These are phyloP conservation scores for Erythrophleum fordii DNA, from an alignment of 306 rosid genomes.

Conservation along the genomic window DNA sequence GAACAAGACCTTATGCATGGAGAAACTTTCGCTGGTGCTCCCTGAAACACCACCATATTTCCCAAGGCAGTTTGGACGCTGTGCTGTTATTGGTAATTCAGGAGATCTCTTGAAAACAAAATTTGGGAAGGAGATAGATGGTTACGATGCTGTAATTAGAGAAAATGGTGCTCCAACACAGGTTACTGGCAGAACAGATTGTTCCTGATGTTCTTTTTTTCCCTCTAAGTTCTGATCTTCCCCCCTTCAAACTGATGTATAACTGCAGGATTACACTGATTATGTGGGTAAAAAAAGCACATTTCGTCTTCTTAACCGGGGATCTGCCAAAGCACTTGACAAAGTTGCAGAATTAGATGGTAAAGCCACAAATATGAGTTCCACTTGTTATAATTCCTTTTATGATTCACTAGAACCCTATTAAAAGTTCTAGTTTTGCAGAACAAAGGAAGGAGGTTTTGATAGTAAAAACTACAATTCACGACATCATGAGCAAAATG, in stretches of 20 bases:
- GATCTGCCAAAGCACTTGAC: slow-evolving; percentile 97
- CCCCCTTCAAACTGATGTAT: slow-evolving; percentile 24
- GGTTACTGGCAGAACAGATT: slow-evolving; percentile 50
- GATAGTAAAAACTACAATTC: slow-evolving; percentile 92
- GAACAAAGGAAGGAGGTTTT: slow-evolving; percentile 89
- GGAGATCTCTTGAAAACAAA: slow-evolving; percentile 94
- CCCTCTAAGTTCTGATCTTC: slow-evolving; percentile 34
- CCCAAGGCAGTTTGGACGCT: slow-evolving; percentile 86
- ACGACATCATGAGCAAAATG: slow-evolving; percentile 93
- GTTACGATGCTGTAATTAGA: slow-evolving; percentile 82
- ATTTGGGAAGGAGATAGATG: slow-evolving; percentile 91
- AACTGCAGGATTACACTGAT: slow-evolving; percentile 76
- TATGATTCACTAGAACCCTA: slow-evolving; percentile 35
- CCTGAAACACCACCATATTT: slow-evolving; percentile 87
- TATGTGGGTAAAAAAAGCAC: slow-evolving; percentile 88
- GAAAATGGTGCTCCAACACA: slow-evolving; percentile 96
- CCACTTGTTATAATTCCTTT: slow-evolving; percentile 24
- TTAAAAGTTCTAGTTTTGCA: slow-evolving; percentile 53
- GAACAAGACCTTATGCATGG: slow-evolving; percentile 80
- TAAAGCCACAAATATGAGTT: slow-evolving; percentile 38
- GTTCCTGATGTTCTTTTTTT: slow-evolving; percentile 25
- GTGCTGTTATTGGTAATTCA: slow-evolving; percentile 97
- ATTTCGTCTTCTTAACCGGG: slow-evolving; percentile 94
- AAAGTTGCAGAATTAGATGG: slow-evolving; percentile 96
- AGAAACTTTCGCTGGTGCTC: slow-evolving; percentile 91